Percentiles rank a stretch among this genome's conserved stretches.
phyloP scores from a whole-genome alignment of 2,329 filamentous ascomycete species.

The Exutisphaerella laricina region DNA sequence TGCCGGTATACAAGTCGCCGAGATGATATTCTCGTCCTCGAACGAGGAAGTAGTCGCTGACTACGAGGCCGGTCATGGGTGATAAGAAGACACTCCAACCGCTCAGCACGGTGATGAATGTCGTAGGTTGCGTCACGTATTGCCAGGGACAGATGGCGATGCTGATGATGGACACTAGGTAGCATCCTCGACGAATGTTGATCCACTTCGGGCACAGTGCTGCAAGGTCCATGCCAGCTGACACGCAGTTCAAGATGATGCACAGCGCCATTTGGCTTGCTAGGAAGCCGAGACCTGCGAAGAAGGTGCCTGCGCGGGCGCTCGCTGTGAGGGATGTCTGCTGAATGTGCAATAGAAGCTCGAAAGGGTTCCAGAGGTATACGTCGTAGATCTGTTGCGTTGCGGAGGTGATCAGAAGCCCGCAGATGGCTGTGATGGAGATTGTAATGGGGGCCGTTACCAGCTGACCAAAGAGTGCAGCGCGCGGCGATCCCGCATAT shows the following conservation, averaged over 20 bases:
- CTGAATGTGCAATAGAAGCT: constrained; percentile 22
- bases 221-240: constrained; percentile 39
- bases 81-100: constrained; percentile 40
- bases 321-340: constrained; percentile 19
- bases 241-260: constrained; percentile 38
- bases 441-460: constrained; percentile 34
- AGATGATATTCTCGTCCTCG: constrained; percentile 19
- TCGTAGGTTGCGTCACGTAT: constrained; percentile 36
- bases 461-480: constrained; percentile 16
- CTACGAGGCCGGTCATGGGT: constrained; percentile 36
- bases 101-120: constrained; percentile 41
- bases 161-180: constrained; percentile 36
- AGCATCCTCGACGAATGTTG: constrained; percentile 39
- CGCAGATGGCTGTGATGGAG: constrained; percentile 12
- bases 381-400: constrained; percentile 21
- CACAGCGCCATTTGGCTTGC: constrained; percentile 25
- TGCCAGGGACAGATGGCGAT: constrained; percentile 39
- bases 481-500: constrained; percentile 19
- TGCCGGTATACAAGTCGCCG: constrained; percentile 19
- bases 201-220: constrained; percentile 40
- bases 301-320: constrained; percentile 28
- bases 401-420: constrained; percentile 28
- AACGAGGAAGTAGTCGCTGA: constrained; percentile 39
- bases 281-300: constrained; percentile 29
- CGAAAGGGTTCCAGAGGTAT: constrained; percentile 27